Percentiles rank a stretch among this genome's conserved stretches.
Conservation (phyloP, 192 early-diverging fungal genomes). For the Spizellomyces punctatus region DNA sequence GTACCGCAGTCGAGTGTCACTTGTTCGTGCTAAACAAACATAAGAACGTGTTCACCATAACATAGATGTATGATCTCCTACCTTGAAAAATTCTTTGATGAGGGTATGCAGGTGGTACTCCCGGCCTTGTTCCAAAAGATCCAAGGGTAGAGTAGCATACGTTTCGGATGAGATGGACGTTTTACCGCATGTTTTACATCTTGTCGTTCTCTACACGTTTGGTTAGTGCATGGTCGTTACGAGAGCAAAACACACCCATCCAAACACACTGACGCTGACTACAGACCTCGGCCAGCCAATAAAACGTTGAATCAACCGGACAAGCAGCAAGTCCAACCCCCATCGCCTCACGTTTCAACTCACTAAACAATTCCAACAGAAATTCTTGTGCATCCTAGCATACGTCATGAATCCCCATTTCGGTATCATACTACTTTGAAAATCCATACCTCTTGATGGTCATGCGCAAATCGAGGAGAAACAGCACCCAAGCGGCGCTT, state of each 20-base stretch:
- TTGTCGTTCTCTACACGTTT: too few relatives aligned
- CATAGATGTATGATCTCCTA: not conserved
- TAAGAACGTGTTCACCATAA: too few relatives aligned
- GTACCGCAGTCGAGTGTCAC: too few relatives aligned
- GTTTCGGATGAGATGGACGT: conserved; percentile 3
- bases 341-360: conserved; percentile 11
- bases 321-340: not conserved
- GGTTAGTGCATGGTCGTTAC: too few relatives aligned
- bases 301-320: conserved; percentile 16
- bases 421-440: too few relatives aligned
- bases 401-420: not conserved
- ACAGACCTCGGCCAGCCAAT: conserved; percentile 18
- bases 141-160: conserved; percentile 16
- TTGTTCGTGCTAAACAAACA: too few relatives aligned
- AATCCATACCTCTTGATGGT: conserved; percentile 24
- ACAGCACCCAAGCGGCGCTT: conserved; percentile 2
- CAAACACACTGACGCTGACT: too few relatives aligned
- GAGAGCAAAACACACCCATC: too few relatives aligned
- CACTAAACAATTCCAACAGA: conserved; percentile 6
- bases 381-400: conserved; percentile 29
- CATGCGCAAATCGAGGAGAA: conserved; percentile 3
- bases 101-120: not conserved
- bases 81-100: conserved; percentile 19
- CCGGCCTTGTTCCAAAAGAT: conserved; percentile 1
- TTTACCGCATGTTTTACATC: too few relatives aligned